Percentiles rank a stretch among this genome's conserved stretches.
These are phyloP conservation scores for Rhizophora mangle DNA, from an alignment of 345 rosid genomes.

Conservation along the genomic window DNA sequence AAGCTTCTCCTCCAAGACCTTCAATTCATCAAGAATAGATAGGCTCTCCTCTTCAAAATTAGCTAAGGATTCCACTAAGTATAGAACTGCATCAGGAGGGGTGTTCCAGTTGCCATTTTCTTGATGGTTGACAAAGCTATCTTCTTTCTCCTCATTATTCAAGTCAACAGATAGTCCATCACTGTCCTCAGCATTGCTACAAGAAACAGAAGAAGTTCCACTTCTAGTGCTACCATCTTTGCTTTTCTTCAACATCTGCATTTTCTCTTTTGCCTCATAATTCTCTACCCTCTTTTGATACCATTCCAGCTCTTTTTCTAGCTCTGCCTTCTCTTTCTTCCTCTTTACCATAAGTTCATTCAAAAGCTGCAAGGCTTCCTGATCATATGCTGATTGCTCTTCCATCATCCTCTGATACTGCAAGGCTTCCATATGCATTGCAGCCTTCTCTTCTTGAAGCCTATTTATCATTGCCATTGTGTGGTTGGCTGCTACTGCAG, in stretches of 20 bases:
- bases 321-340: slow-evolving; percentile 76
- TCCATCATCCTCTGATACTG: slow-evolving; percentile 99
- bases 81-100: slow-evolving; percentile 64
- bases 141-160: slow-evolving; percentile 47
- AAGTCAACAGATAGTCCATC: slow-evolving; percentile 56
- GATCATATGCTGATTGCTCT: slow-evolving; percentile 91
- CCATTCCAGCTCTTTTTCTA: slow-evolving; percentile 67
- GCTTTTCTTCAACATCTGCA: slow-evolving; percentile 43
- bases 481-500: slow-evolving; percentile 85
- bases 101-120: slow-evolving; percentile 44
- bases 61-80: slow-evolving; percentile 71
- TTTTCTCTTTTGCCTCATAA: slow-evolving; percentile 62
- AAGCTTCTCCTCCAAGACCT: slow-evolving; percentile 84
- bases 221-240: slow-evolving; percentile 36
- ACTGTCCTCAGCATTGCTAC: slow-evolving; percentile 60
- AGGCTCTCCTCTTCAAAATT: slow-evolving; percentile 81
- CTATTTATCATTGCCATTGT: slow-evolving; percentile 99
- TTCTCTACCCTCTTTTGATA: slow-evolving; percentile 61
- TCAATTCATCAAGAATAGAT: slow-evolving; percentile 80
- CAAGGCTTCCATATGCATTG: slow-evolving; percentile 98
- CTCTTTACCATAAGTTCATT: slow-evolving; percentile 78
- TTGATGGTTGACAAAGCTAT: slow-evolving; percentile 26
- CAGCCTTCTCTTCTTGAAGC: slow-evolving; percentile 95
- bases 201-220: slow-evolving; percentile 55
- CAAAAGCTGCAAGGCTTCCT: slow-evolving; percentile 86